Base-by-base conservation (phyloP, 2,329 filamentous ascomycete genomes). In the Diaporthe amygdali region DNA sequence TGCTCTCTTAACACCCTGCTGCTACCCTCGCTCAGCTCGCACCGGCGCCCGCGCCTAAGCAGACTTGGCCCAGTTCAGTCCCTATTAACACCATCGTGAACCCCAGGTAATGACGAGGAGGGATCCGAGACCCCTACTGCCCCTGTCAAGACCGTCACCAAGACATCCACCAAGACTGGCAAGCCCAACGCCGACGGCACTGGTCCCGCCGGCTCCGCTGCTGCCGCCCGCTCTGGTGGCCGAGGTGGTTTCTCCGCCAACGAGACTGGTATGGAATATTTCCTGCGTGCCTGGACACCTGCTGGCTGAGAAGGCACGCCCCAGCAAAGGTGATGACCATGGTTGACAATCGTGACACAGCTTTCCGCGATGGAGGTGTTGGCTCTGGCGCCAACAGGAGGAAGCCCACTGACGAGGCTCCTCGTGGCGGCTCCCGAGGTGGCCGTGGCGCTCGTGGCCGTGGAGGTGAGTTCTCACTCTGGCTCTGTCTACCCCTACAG, bases 131-230 rank as follows among this genome's bases (percentile, higher is more conserved):
- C 91, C 85, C 91, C 92, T 79, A 87, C 91, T 79, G 92, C 92
- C 82, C 95, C 95, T 79, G 91, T 94, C 79, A 96, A 94, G 90
- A 93, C 94, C 82, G 90, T 96, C 82, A 94, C 97, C 84, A 97
- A 96, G 91, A 90, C 91, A 76, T 84, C 88, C 77, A 87, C 90
- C 80, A 92, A 94, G 83, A 89, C 89, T 76, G 85, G 82, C 82
- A 98, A 98, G 92, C 94, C 94, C 87, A 95, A 96, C 86, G 92
- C 89, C 81, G 92, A 93, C 81, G 90, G 91, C 82, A 91, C 94
- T 82, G 89, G 90, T 79, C 91, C 93, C 74, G 79, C 84, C 70
- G 82, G 83, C 78, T 81, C 82, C 74, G 79, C 77, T 72, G 78
- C 81, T 76, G 74, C 72, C 77, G 81, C 81, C 76, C 82, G 81